These are phyloP conservation scores for Podospora didyma DNA, from an alignment of 495 filamentous ascomycete species.

Conservation along the genomic window DNA sequence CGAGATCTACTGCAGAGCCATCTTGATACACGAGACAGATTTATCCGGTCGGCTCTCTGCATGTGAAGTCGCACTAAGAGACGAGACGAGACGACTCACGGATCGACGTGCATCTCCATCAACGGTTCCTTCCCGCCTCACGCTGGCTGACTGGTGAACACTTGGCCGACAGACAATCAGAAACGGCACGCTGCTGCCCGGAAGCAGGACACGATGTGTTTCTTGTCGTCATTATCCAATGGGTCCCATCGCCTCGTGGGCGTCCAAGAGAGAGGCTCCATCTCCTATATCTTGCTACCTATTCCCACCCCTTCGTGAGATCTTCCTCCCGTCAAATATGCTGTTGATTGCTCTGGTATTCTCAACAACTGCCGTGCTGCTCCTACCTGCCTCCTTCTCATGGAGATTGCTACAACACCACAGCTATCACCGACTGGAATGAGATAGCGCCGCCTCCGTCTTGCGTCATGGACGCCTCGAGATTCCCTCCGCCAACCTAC, in stretches of 20 bases:
- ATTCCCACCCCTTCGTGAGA: conserved; percentile 15
- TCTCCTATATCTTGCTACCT: conserved; percentile 26
- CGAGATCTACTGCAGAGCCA: conserved; percentile 24
- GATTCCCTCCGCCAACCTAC: conserved; percentile 12
- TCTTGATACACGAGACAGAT: conserved; percentile 35
- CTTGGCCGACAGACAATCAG: conserved; percentile 1
- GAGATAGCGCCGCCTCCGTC: conserved; percentile 18
- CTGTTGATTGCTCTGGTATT: conserved; percentile 9
- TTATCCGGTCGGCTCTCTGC: conserved; percentile 29
- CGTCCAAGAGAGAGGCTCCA: background rate
- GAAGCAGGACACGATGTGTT: conserved; percentile 12
- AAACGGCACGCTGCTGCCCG: conserved; percentile 19
- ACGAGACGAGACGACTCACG: conserved; percentile 23
- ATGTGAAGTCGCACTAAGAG: conserved; percentile 16
- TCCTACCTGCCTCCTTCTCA: conserved; percentile 8
- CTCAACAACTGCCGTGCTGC: background rate
- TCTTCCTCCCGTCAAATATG: conserved; percentile 9
- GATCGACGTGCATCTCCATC: conserved; percentile 18
- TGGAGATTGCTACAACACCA: conserved; percentile 14
- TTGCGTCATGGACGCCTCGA: conserved; percentile 27
- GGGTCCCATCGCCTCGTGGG: conserved; percentile 13
- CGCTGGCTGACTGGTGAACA: background rate
- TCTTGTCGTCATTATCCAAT: conserved; percentile 5
- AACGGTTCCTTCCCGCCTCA: conserved; percentile 10
- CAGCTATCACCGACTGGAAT: conserved; percentile 20